Evolutionary conservation across 2,329 filamentous ascomycete genomes (phyloP), one percentile per base, ranked within the genome.

Genomic region (Grosmannia serpens): DNA sequence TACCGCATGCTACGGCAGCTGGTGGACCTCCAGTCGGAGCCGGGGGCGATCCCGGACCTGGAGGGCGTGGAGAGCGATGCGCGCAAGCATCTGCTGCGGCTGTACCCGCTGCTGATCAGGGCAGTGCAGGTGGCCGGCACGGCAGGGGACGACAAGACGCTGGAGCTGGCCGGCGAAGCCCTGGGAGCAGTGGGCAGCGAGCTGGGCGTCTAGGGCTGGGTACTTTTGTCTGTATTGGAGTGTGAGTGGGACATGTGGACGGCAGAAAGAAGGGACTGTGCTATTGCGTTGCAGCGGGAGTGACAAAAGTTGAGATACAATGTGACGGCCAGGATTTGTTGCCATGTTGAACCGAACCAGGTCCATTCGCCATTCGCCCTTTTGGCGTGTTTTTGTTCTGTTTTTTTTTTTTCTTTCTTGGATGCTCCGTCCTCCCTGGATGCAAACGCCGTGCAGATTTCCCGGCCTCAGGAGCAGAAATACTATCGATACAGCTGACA

Each of bases 51-150:
- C 29, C 83, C 86, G 1, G 73, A 76, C 53, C 73, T 75, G 29
- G 69, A 74, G 11, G 75, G 75, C 10, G 75, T 78, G n/a, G 75
- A 78, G 52, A 81, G 79, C 60, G 77, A 81, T 61, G 75, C 74
- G 17, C 84, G 84, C 67, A 90, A 87, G 68, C 91, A 97, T 72
- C 73, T 97, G 35, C 77, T 89, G 63, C 80, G 87, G 67, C 71
- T 99, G 62, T 96, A 95, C 70, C 88, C 90, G 9, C 74, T 97
- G 55, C 70, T 95, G 55, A 79, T 87, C 22, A 78, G 80, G 63
- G 87, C 85, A 2, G 73, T 84, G 3, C 74, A 77, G 62, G 80
- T 80, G 55, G 82, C 84, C 31, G 80, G 75, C 0, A 72, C 73
- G 8, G 70, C 76, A 8, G 82, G 82, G 3, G 87, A 91, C 67